Base-by-base conservation (phyloP, 495 filamentous ascomycete genomes). In the Aspergillus sclerotiicarbonarius region DNA sequence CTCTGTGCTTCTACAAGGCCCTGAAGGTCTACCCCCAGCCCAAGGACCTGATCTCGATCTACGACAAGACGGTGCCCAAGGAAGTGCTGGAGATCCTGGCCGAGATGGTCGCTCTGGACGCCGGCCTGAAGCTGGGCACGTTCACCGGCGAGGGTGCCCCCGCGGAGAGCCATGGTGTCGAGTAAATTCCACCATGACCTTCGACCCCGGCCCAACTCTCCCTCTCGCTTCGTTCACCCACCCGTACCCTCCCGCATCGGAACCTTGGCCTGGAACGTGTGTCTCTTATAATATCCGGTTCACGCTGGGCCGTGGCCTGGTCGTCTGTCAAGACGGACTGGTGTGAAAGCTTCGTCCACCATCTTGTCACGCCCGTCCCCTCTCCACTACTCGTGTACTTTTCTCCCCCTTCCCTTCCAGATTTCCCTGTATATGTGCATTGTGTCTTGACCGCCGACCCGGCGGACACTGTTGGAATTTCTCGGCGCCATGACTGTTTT, bases 1-100 rank as follows among this genome's bases (percentile, higher is more conserved):
- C 95, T 25, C 80, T 98, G 52, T 88, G 87, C 74, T 98, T 98
- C 77, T 98, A 96, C 84, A 92, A 90, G 81, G 94, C 94, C 39
- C 82, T 98, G 65, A 98, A 98, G 81, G 94, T 98, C 35, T 98
- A 98, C 75, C 94, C 94, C 8, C 87, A 91, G 61, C 94, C 94
- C 8, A 83, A 85, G 66, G 94, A 97, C 67, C 80, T 98, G 56
- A 96, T 98, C 71, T 81, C 78, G 56, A 97, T 98, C 70, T 98
- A 97, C 76, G 95, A 98, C 74, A 96, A 96, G 83, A 97, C 93
- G 45, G 92, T 96, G 20, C 84, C 91, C 48, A 96, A 96, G 85
- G 92, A 92, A 53, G 87, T 97, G 37, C 83, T 98, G 49, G 94
- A 98, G 70, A 84, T 98, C 53, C 86, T 98, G 45, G 95, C 94